Base-by-base conservation (phyloP, 805 yeast species). In the Barnettozyma vustinii region DNA sequence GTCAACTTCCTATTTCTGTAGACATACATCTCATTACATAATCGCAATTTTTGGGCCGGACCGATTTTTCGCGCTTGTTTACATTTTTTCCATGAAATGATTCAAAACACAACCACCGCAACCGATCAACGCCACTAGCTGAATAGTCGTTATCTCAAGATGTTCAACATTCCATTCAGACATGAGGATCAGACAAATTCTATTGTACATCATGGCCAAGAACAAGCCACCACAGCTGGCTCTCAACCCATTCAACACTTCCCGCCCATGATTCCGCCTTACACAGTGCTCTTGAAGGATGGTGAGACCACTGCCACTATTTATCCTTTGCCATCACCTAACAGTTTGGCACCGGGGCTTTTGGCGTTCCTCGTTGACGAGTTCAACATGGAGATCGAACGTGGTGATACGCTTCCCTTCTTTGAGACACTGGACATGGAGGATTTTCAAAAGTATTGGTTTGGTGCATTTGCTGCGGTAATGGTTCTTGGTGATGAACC, bases 281-380 rank as follows among this genome's bases (percentile, higher is more conserved):
- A 83, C 57, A 87, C 96, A 1, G 87, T 89, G 2, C 68, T 89
- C 12, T 71, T 90, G 25, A 84, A 87, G 60, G 97, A 91, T 65
- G 89, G 92, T 16, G 94, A 87, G 56, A 90, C 97, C 1, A 81
- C 91, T 0, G 97, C 97, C 1, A 91, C 97, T 4, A 83, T 94
- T 51, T 89, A 88, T 61, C 98, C 99, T 4, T 78, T 92, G 13
- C 75, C 80, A 50, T 76, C 80, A 26, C 73, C 82, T 0, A 75
- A 75, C 23, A 81, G 82, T 49, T 70, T 92, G 12, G 98, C 98
- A 0, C 77, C 80, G 2, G 92, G 89, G 0, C 71, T 92, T 25
- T 65, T 89, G 37, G 84, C 86, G 18, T 91, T 92, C 61, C 64
- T 92, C 39, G 81, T 92, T 53, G 97, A 91, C 63, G 98, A 94